A percentile compares a stretch with the other conserved stretches of the same genome.
Conservation (phyloP, 306 rosid species). For the Cucumis hystrix region DNA sequence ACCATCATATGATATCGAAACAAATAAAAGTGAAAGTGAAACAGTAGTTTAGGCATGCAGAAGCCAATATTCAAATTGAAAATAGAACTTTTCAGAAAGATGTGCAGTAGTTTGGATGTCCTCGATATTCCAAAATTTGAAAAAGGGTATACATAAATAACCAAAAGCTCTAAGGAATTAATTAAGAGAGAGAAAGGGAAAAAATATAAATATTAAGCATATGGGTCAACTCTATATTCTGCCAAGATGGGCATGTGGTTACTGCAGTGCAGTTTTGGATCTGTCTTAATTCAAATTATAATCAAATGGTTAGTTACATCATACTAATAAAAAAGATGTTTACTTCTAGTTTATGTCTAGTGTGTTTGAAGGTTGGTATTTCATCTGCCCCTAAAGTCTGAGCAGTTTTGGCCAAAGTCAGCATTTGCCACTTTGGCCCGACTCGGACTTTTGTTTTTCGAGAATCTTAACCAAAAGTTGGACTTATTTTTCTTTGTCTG, state of each 20-base stretch:
- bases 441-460: constrained; percentile 1
- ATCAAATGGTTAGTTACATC: constrained; percentile 12
- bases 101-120: neutral
- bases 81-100: neutral
- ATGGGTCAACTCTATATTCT: constrained; percentile 4
- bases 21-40: neutral
- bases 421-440: neutral
- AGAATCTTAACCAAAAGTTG: neutral
- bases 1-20: neutral
- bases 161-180: neutral
- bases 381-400: neutral
- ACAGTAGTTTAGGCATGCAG: neutral
- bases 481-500: neutral
- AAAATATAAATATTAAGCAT: neutral
- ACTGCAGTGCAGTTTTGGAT: constrained; percentile 1
- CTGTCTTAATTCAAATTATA: neutral
- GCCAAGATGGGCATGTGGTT: constrained; percentile 1
- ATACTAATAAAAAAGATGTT: neutral
- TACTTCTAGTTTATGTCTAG: neutral
- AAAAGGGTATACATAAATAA: neutral
- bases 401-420: neutral
- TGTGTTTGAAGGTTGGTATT: neutral
- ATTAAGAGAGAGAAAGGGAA: neutral
- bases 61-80: neutral
- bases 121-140: neutral